Conservation (phyloP, 139 green algal genomes). For the Ettlia oleoabundans region DNA sequence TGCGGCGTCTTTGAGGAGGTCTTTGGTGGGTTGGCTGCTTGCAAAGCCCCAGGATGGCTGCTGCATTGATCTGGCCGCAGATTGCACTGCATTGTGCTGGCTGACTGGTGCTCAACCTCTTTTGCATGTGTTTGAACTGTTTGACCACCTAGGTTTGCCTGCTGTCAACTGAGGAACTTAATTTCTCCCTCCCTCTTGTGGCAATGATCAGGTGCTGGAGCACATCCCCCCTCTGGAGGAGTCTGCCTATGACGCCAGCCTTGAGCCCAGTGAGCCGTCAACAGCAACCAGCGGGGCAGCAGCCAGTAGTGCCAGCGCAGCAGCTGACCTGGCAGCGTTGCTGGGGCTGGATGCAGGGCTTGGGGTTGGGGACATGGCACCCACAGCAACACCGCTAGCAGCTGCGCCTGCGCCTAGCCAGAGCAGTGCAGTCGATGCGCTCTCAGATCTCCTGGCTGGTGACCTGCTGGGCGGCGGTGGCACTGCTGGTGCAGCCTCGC, state of each 20-base stretch:
- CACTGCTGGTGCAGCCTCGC: not conserved
- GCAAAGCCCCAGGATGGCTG: too few relatives aligned
- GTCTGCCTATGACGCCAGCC: slow-evolving; percentile 61
- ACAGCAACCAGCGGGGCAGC: not conserved
- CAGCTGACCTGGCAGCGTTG: slow-evolving; percentile 49
- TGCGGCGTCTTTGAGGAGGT: too few relatives aligned
- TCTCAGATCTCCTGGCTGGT: slow-evolving; percentile 58
- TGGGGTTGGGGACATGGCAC: not conserved
- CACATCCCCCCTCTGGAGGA: slow-evolving; percentile 94
- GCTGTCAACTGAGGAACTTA: too few relatives aligned
- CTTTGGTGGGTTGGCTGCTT: too few relatives aligned
- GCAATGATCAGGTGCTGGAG: slow-evolving; percentile 88
- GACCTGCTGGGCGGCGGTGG: slow-evolving; percentile 8
- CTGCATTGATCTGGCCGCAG: too few relatives aligned
- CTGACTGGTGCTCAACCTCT: too few relatives aligned
- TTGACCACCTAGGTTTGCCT: too few relatives aligned
- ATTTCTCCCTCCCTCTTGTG: not conserved
- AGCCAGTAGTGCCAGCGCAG: slow-evolving; percentile 28
- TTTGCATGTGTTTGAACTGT: too few relatives aligned
- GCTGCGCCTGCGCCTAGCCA: not conserved
- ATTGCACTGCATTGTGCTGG: too few relatives aligned
- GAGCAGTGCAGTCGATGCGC: slow-evolving; percentile 9
- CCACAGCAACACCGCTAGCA: not conserved
- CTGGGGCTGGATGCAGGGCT: slow-evolving; percentile 57
- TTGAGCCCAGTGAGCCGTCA: slow-evolving; percentile 17